Percentiles rank a stretch among this genome's conserved stretches.
These are phyloP conservation scores for Metschnikowia dekortorum DNA, from an alignment of 805 yeast species.

Conservation along the genomic window DNA sequence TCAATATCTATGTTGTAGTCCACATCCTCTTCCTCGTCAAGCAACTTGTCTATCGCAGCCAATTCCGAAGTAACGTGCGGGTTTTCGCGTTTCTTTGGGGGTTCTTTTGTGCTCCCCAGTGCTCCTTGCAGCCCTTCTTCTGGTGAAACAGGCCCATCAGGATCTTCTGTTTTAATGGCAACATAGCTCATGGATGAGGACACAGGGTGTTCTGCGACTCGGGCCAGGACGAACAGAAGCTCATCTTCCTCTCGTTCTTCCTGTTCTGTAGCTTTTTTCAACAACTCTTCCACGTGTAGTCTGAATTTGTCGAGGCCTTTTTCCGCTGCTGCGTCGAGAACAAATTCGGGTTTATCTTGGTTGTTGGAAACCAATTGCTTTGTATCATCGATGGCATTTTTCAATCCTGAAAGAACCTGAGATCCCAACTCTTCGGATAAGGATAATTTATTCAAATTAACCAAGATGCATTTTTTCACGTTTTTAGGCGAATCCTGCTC, in stretches of 20 bases:
- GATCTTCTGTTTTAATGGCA: neutral
- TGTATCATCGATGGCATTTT: constrained; percentile 33
- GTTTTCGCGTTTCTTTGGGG: neutral
- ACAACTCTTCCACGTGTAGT: constrained; percentile 20
- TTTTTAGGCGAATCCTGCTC: constrained; percentile 48
- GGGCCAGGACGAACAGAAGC: constrained; percentile 3
- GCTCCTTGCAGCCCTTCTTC: neutral
- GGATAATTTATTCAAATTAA: constrained; percentile 45
- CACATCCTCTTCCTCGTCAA: constrained; percentile 36
- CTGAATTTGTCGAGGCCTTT: constrained; percentile 31
- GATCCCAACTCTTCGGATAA: constrained; percentile 27
- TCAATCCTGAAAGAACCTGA: constrained; percentile 28
- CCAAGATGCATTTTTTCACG: constrained; percentile 50
- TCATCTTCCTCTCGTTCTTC: constrained; percentile 13
- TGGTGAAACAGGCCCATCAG: neutral
- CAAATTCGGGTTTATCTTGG: constrained; percentile 25
- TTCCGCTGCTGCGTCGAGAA: constrained; percentile 27
- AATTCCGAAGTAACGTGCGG: constrained; percentile 12
- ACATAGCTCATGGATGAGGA: neutral
- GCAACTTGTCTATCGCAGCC: constrained; percentile 30
- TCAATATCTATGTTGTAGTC: constrained; percentile 33
- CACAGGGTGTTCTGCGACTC: neutral
- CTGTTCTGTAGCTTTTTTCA: constrained; percentile 21
- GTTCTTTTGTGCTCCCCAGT: neutral
- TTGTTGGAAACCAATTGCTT: constrained; percentile 21